Conservation (phyloP, 2,329 filamentous ascomycete genomes). For the Grosmannia huntii region DNA sequence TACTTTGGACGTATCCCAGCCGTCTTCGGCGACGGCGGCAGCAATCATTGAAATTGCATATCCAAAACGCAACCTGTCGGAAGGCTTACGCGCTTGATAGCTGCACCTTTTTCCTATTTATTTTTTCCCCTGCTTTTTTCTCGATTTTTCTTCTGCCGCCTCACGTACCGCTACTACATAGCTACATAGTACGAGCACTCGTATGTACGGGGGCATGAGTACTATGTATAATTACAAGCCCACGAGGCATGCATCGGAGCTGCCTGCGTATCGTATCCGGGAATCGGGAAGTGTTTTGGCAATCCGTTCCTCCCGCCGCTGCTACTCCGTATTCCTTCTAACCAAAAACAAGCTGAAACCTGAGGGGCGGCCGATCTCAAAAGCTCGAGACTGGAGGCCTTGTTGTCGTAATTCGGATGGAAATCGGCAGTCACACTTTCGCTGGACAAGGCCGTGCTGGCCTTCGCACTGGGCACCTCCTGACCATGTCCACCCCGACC, state of each 20-base stretch:
- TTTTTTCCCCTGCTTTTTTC: background rate
- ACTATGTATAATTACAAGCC: background rate
- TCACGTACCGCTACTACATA: background rate
- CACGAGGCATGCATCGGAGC: background rate
- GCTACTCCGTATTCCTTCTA: background rate
- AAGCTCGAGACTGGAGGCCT: background rate
- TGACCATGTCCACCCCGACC: constrained; percentile 4
- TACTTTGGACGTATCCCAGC: background rate
- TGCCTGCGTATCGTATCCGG: background rate
- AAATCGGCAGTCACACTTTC: background rate
- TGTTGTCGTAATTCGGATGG: background rate
- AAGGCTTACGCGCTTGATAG: background rate
- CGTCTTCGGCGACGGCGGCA: background rate
- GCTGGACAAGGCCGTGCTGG: background rate
- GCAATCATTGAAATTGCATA: background rate
- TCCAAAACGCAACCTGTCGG: background rate
- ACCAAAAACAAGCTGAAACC: background rate
- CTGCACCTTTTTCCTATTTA: background rate
- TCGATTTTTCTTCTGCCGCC: background rate
- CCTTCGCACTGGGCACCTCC: constrained; percentile 8
- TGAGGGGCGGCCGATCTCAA: background rate
- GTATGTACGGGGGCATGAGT: too few relatives aligned
- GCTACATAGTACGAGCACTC: background rate
- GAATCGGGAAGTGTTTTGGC: background rate
- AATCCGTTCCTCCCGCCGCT: background rate